Conservation (phyloP, 2,329 filamentous ascomycete genomes). For the Akanthomyces lecanii region DNA sequence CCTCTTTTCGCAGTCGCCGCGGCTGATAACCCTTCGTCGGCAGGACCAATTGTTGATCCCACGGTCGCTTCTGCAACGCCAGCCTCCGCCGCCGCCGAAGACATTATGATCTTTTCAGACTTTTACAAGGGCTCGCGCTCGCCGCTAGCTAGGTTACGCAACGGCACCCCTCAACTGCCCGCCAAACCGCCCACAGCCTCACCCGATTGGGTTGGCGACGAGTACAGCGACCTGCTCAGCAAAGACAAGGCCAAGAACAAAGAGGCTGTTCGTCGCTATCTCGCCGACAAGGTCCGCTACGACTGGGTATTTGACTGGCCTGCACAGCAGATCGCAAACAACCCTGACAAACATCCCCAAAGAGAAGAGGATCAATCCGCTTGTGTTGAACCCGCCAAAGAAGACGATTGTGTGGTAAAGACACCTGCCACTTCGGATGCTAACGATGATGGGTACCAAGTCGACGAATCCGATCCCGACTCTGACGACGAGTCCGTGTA, state of each 20-base stretch:
- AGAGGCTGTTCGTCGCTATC: conserved; percentile 54
- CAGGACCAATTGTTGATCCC: background rate
- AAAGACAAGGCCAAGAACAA: conserved; percentile 60
- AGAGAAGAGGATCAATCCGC: background rate
- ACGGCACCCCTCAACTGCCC: conserved; percentile 29
- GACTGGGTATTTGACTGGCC: conserved; percentile 62
- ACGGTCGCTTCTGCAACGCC: background rate
- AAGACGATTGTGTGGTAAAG: conserved; percentile 18
- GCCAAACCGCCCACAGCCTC: conserved; percentile 26
- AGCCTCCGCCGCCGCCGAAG: background rate
- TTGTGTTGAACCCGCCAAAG: background rate
- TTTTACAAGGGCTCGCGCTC: conserved; percentile 54
- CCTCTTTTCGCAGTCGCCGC: background rate
- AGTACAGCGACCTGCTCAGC: conserved; percentile 58
- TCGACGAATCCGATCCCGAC: conserved; percentile 38
- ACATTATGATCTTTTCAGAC: conserved; percentile 54
- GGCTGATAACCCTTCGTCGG: background rate
- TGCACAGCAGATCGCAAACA: conserved; percentile 22
- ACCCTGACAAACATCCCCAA: background rate
- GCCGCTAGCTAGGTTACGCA: conserved; percentile 49
- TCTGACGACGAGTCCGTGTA: conserved; percentile 48
- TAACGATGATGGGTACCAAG: conserved; percentile 32
- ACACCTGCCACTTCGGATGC: background rate
- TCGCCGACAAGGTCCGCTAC: conserved; percentile 50
- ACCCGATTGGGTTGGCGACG: conserved; percentile 41